Percentiles rank a stretch among this genome's conserved stretches.
These are phyloP conservation scores for Dactylellina haptotyla DNA, from an alignment of 2,329 filamentous ascomycete species.

Conservation along the genomic window DNA sequence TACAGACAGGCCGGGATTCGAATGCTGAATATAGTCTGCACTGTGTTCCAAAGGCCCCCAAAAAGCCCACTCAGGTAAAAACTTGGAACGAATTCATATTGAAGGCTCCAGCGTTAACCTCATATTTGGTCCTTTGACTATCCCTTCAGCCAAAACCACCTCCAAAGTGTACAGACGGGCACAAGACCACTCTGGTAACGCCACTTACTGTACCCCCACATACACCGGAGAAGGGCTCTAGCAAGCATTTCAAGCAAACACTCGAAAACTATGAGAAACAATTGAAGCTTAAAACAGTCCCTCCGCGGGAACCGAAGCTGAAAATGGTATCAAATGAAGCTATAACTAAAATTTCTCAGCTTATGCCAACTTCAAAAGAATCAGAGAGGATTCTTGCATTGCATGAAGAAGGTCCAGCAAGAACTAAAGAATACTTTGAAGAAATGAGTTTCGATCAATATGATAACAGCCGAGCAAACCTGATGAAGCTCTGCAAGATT, in stretches of 20 bases:
- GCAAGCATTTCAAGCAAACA: constrained; percentile 22
- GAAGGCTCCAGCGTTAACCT: background rate
- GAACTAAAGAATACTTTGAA: background rate
- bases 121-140: background rate
- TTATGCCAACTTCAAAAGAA: background rate
- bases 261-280: constrained; percentile 32
- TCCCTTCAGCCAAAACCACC: constrained; percentile 30
- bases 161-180: constrained; percentile 16
- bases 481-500: constrained; percentile 35
- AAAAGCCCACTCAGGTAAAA: constrained; percentile 21
- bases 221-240: constrained; percentile 6
- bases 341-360: background rate
- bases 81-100: background rate
- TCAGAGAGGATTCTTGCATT: constrained; percentile 23
- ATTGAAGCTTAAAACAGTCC: constrained; percentile 7
- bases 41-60: constrained; percentile 30
- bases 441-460: constrained; percentile 25
- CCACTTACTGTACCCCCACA: background rate
- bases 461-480: constrained; percentile 35
- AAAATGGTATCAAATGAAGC: background rate
- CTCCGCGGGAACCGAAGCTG: constrained; percentile 4
- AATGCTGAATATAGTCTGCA: constrained; percentile 28
- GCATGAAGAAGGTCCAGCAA: constrained; percentile 24
- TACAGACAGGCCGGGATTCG: constrained; percentile 2
- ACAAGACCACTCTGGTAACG: background rate